phyloP scores from a whole-genome alignment of 371 early-diverging fungal genomes.

The Parasitella parasitica region DNA sequence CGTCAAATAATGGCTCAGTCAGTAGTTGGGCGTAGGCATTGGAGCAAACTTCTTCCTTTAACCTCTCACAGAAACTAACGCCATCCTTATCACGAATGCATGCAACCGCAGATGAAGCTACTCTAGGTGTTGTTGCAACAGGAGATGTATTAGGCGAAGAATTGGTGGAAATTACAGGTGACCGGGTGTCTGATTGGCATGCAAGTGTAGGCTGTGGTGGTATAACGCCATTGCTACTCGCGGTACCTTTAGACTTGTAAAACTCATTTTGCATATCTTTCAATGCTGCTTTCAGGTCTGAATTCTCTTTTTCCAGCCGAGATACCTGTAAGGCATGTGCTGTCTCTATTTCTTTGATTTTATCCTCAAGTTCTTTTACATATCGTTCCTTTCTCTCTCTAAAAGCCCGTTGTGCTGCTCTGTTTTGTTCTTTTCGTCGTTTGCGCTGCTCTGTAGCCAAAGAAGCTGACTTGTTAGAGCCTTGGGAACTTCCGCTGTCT shows the following conservation, averaged over 20 bases:
- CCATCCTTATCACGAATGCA: slow-evolving; percentile 52
- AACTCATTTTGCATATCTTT: not conserved
- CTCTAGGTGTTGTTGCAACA: slow-evolving; percentile 1
- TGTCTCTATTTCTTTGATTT: slow-evolving; percentile 61
- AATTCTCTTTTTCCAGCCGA: slow-evolving; percentile 31
- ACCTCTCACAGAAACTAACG: slow-evolving; percentile 42
- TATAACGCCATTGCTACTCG: not conserved
- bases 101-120: slow-evolving; percentile 31
- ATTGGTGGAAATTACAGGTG: not conserved
- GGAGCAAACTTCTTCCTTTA: slow-evolving; percentile 53
- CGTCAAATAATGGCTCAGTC: slow-evolving; percentile 49
- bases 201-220: not conserved
- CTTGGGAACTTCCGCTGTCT: slow-evolving; percentile 10
- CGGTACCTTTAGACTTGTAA: not conserved
- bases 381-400: slow-evolving; percentile 74
- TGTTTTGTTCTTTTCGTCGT: slow-evolving; percentile 78
- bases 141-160: not conserved
- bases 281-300: slow-evolving; percentile 10
- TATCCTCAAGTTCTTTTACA: slow-evolving; percentile 66
- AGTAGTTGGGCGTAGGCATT: slow-evolving; percentile 41
- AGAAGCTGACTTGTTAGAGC: not conserved
- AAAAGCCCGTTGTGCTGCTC: slow-evolving; percentile 79
- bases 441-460: slow-evolving; percentile 28
- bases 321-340: slow-evolving; percentile 32
- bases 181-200: not conserved